Evolutionary conservation across 1,284 basidiomycete genomes (phyloP).

Genomic region (Puccinia horiana): DNA sequence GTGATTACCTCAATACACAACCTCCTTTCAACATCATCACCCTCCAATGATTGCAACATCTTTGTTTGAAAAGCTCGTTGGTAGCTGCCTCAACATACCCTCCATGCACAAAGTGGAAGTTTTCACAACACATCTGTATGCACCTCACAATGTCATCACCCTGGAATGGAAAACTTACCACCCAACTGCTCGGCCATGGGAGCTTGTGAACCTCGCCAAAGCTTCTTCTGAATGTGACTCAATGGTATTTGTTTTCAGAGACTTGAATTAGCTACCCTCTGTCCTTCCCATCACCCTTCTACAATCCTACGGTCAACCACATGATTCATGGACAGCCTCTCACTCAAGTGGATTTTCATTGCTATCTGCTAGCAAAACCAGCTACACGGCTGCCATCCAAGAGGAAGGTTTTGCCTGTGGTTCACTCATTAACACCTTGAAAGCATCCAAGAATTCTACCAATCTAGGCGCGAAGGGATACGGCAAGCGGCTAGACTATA

Average conservation of each 20-base stretch:
- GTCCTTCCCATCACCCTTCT: constrained; percentile 84
- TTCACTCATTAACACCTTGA: constrained; percentile 86
- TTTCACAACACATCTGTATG: constrained; percentile 89
- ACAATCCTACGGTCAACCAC: constrained; percentile 71
- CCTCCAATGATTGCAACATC: too few relatives aligned
- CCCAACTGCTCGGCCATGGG: constrained; percentile 91
- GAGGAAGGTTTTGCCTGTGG: constrained; percentile 87
- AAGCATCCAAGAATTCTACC: constrained; percentile 67
- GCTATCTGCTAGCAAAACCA: constrained; percentile 51
- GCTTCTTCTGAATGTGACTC: constrained; percentile 79
- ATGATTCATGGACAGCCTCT: constrained; percentile 62
- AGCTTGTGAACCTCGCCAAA: constrained; percentile 78
- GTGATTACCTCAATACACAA: too few relatives aligned
- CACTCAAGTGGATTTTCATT: constrained; percentile 55
- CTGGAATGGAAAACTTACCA: constrained; percentile 73
- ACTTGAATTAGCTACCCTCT: constrained; percentile 88
- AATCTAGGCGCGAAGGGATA: constrained; percentile 55
- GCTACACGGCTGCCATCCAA: constrained; percentile 66
- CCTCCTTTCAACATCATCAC: too few relatives aligned
- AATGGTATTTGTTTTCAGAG: constrained; percentile 90
- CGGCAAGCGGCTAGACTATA: constrained; percentile 94
- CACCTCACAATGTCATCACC: constrained; percentile 75
- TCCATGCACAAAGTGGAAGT: constrained; percentile 74
- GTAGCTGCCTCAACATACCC: constrained; percentile 66
- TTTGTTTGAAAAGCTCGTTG: constrained; percentile 95